phyloP scores from a whole-genome alignment of 257 asterid genomes.

The Jasminum sambac region DNA sequence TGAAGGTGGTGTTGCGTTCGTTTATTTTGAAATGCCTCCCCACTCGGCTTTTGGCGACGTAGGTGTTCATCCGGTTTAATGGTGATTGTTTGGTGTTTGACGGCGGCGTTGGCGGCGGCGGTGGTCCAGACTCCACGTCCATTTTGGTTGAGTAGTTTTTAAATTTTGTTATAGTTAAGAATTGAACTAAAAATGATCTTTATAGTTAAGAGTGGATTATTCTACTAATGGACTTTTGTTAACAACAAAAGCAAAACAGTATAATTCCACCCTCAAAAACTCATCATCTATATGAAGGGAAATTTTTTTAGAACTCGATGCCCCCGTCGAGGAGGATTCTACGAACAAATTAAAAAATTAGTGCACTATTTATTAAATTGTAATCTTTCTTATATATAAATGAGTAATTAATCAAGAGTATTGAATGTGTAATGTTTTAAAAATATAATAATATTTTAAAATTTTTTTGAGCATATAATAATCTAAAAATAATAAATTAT shows the following conservation, averaged over 20 bases:
- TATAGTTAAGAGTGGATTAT: neutral
- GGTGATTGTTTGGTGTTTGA: conserved; percentile 26
- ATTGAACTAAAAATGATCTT: too few relatives aligned
- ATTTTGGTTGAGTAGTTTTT: conserved; percentile 24
- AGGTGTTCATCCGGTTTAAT: conserved; percentile 53
- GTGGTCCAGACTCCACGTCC: conserved; percentile 52
- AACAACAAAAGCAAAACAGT: neutral
- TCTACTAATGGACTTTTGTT: neutral
- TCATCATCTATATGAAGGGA: too few relatives aligned
- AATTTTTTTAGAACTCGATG: too few relatives aligned
- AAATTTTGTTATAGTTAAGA: neutral
- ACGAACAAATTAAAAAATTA: too few relatives aligned
- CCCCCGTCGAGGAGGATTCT: too few relatives aligned
- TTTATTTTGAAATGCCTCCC: conserved; percentile 73
- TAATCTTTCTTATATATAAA: too few relatives aligned
- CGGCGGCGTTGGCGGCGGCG: conserved; percentile 33
- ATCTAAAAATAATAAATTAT: neutral
- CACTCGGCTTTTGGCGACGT: conserved; percentile 51
- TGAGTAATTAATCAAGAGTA: too few relatives aligned
- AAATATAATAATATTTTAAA: too few relatives aligned
- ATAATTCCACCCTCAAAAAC: too few relatives aligned
- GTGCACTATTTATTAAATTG: too few relatives aligned
- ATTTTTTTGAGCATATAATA: neutral
- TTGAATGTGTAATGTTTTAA: too few relatives aligned
- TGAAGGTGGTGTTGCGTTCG: conserved; percentile 75